These are phyloP conservation scores for Graphilbum fragrans DNA, from an alignment of 2,329 filamentous ascomycete species.

Conservation along the genomic window DNA sequence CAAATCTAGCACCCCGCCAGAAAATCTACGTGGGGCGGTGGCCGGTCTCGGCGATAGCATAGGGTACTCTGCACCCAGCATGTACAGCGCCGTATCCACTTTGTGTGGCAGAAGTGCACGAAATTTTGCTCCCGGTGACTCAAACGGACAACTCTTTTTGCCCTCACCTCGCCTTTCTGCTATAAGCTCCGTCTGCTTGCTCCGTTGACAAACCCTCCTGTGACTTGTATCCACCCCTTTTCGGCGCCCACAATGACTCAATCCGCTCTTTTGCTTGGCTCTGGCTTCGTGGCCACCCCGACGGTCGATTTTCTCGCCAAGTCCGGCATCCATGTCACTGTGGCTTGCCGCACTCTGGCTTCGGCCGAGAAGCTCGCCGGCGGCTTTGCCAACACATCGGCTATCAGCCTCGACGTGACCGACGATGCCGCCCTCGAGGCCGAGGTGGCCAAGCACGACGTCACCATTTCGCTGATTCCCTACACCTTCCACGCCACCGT, in stretches of 20 bases:
- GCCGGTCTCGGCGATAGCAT: no score
- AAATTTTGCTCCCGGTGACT: no score
- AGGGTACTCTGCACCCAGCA: no score
- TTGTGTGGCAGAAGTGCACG: no score
- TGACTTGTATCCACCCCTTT: no score
- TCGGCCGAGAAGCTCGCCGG: slow-evolving; percentile 62
- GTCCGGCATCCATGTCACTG: slow-evolving; percentile 50
- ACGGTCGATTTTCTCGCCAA: slow-evolving; percentile 52
- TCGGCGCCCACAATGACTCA: background rate
- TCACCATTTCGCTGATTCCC: slow-evolving; percentile 75
- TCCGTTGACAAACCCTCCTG: no score
- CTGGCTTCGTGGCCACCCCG: slow-evolving; percentile 49
- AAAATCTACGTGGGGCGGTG: no score
- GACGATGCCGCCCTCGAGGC: slow-evolving; percentile 66
- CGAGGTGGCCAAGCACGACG: slow-evolving; percentile 66
- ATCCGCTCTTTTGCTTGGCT: slow-evolving; percentile 29
- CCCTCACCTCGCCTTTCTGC: no score
- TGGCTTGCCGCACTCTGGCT: slow-evolving; percentile 72
- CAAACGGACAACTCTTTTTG: no score
- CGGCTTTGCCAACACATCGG: slow-evolving; percentile 58
- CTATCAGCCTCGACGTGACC: slow-evolving; percentile 77
- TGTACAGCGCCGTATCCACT: no score
- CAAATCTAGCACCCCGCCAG: no score
- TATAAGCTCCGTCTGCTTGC: no score
- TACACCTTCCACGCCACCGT: slow-evolving; percentile 83